These are phyloP conservation scores for Wallacemonas collosoma DNA, from an alignment of 208 protist genomes.

Conservation along the genomic window DNA sequence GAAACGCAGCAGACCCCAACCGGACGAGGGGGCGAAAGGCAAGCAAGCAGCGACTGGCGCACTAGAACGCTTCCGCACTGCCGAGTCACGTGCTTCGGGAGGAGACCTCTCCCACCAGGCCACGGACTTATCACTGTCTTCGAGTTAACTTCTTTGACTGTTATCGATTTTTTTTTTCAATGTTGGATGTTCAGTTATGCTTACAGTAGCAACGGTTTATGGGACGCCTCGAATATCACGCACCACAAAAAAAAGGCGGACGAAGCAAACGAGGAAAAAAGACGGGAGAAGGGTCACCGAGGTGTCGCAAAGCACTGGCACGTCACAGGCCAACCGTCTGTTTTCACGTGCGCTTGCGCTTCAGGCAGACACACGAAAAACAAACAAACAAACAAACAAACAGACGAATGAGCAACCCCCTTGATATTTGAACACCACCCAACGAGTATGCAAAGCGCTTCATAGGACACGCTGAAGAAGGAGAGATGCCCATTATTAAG, in stretches of 20 bases:
- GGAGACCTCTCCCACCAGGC: too few relatives aligned
- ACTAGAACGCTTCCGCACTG: too few relatives aligned
- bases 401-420: background rate
- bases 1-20: too few relatives aligned
- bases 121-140: background rate
- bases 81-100: too few relatives aligned
- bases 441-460: too few relatives aligned
- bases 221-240: background rate
- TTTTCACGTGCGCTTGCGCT: background rate
- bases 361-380: background rate
- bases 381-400: constrained; percentile 17
- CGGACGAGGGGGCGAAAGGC: too few relatives aligned
- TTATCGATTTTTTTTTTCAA: background rate
- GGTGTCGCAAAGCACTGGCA: background rate
- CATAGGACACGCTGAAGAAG: background rate
- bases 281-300: background rate
- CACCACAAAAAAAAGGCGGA: constrained; percentile 3
- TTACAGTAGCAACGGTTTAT: constrained; percentile 5
- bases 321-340: too few relatives aligned
- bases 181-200: background rate
- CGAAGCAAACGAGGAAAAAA: constrained; percentile 7
- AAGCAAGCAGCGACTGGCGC: too few relatives aligned
- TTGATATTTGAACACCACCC: too few relatives aligned
- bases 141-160: background rate
- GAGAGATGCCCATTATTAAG: background rate